Evolutionary conservation across 306 rosid species (phyloP), one percentile per base, ranked within the genome.

Genomic region (Alnus rubra): DNA sequence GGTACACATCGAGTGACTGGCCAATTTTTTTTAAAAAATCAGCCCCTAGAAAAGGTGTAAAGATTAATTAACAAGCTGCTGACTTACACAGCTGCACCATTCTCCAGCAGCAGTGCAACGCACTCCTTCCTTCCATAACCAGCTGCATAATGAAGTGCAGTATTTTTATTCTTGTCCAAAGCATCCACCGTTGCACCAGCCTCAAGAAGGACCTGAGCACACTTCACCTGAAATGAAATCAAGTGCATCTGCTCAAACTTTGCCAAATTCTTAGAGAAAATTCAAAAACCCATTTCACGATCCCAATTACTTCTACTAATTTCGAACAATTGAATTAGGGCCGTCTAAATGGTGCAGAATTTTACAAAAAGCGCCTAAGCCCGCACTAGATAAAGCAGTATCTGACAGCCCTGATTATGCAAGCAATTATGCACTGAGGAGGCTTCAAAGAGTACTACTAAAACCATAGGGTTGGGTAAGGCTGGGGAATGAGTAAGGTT

Each of bases 121-220:
- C 99, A 96, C 50, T 96, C 97, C 93, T 93, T 91, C 88, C 99
- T 84, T 51, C 99, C 99, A 69, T 96, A 96, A 82, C 99, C 99
- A 39, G 97, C 98, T n/a, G 99, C 99, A 42, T 96, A 96, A 85
- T 96, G 99, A 81, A 96, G 97, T 1, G 99, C 99, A 0, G 98
- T 96, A 89, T 96, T 96, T 81, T 96, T 96, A 50, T 96, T 96
- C 86, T 87, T 93, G 80, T 96, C 99, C 85, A 96, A 89, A 76
- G 99, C 94, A 82, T 96, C 96, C 60, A 93, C 99, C 69, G 87
- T 90, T 3, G 97, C 99, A 71, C 99, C 98, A 75, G 99, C 96
- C 81, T 96, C 99, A 4, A 96, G 91, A 70, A 96, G 99, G 74
- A 83, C 80, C 88, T 89, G 99, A n/a, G 96, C 97, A 83, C 99